These are phyloP conservation scores for Kodamaea sp. DNA, from an alignment of 1,139 yeast species.

Conservation along the genomic window DNA sequence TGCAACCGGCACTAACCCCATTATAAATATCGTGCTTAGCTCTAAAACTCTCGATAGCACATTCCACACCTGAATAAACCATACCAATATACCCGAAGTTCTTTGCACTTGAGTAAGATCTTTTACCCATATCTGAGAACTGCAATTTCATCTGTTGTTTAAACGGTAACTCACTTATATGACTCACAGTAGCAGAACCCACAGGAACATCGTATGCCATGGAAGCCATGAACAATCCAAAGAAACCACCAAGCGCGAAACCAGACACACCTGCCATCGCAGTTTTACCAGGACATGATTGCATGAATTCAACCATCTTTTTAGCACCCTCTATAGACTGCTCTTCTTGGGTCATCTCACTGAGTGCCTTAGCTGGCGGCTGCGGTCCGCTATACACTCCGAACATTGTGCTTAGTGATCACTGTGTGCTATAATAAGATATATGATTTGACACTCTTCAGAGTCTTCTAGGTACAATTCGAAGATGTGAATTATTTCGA, in stretches of 20 bases:
- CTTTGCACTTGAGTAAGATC: constrained; percentile 86
- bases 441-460: too few relatives aligned
- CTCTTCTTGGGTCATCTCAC: constrained; percentile 85
- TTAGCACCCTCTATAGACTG: constrained; percentile 93
- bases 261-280: constrained; percentile 93
- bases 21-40: constrained; percentile 93
- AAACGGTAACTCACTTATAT: constrained; percentile 81
- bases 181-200: constrained; percentile 54
- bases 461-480: too few relatives aligned
- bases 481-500: too few relatives aligned
- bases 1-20: constrained; percentile 91
- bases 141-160: constrained; percentile 92
- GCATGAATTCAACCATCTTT: constrained; percentile 80
- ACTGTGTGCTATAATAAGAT: background rate
- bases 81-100: constrained; percentile 94
- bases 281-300: constrained; percentile 94
- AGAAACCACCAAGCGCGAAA: constrained; percentile 92
- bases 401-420: constrained; percentile 15
- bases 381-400: constrained; percentile 28
- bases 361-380: constrained; percentile 42
- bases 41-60: constrained; percentile 80
- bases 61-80: constrained; percentile 93
- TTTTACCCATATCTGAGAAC: constrained; percentile 86
- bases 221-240: constrained; percentile 96
- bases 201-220: constrained; percentile 83